Evolutionary conservation across 2,329 filamentous ascomycete genomes (phyloP), one percentile per base, ranked within the genome.

Genomic region (Claviceps quebecensis): DNA sequence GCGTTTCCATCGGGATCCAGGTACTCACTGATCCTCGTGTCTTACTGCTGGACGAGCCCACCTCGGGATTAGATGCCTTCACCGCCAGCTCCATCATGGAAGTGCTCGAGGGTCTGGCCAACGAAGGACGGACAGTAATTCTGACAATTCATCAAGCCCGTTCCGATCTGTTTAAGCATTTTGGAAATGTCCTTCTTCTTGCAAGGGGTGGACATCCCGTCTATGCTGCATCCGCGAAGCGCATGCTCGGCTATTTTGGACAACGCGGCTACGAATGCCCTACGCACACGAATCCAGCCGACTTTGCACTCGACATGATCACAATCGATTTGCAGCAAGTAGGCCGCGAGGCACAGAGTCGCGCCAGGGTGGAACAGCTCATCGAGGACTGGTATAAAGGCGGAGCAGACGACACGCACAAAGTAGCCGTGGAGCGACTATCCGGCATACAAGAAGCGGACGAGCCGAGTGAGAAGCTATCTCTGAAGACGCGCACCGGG

Each of bases 111-210:
- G 81, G 81, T 2, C 70, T 90, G 2, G 84, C 85, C 0, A 76
- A 79, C 22, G 85, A 89, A 66, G 85, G 85, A 1, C 77, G 84
- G 5, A 89, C 85, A 0, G 65, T 89, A 1, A 78, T 89, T 44
- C 70, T 87, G n/a, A 88, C 84, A 0, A 87, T 89, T 38, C 86
- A 89, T 53, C 86, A 89, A 62, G 81, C 84, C 1, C 78, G 85
- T 2, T 87, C 83, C 0, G 83, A 88, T 55, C 65, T 88, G 0
- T 89, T 88, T 59, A 70, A 71, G 19, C 77, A 81, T 54, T 89
- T 89, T 60, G 83, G 83, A 1, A 86, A 83, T 52, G 73, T 89
- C 0, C 67, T 89, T 1, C 74, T 89, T 1, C 72, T 89, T 1
- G 83, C 86, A 0, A 72, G 83, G 16, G 85, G 84, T 0, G 86